Evolutionary conservation across 768 basidiomycete genomes (phyloP).

Genomic region (Tephrocybe sp.): DNA sequence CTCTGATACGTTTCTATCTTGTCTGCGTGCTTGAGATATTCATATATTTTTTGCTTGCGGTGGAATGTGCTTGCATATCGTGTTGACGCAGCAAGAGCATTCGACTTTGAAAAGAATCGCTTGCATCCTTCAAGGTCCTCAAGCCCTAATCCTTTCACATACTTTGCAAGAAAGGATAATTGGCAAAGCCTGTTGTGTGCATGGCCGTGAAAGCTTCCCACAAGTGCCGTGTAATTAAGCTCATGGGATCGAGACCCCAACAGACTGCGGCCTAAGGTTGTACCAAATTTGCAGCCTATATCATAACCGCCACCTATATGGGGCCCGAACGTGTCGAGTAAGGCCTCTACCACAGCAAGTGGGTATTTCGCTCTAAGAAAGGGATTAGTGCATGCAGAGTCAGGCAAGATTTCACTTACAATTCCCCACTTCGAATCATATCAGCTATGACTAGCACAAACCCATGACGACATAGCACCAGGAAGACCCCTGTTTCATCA

Average conservation of each 20-base stretch:
- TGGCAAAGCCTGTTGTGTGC: constrained; percentile 31
- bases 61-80: constrained; percentile 21
- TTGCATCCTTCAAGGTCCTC: constrained; percentile 28
- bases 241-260: constrained; percentile 15
- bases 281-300: constrained; percentile 27
- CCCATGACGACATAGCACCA: background rate
- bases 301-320: constrained; percentile 26
- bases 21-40: constrained; percentile 11
- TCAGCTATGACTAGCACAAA: background rate
- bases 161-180: constrained; percentile 21
- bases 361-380: constrained; percentile 26
- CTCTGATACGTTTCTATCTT: constrained; percentile 2
- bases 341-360: constrained; percentile 20
- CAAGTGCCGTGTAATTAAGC: constrained; percentile 9
- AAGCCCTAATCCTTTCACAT: constrained; percentile 24
- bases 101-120: constrained; percentile 23
- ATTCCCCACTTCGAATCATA: background rate
- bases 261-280: constrained; percentile 20
- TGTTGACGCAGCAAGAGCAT: constrained; percentile 17
- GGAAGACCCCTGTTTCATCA: background rate
- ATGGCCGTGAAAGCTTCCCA: constrained; percentile 27
- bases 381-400: background rate
- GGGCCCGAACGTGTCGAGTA: constrained; percentile 21
- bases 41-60: constrained; percentile 22
- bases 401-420: no score